A percentile compares a stretch with the other conserved stretches of the same genome.
Evolutionary conservation across 768 basidiomycete genomes (phyloP).

Genomic region (Mycena rosella): DNA sequence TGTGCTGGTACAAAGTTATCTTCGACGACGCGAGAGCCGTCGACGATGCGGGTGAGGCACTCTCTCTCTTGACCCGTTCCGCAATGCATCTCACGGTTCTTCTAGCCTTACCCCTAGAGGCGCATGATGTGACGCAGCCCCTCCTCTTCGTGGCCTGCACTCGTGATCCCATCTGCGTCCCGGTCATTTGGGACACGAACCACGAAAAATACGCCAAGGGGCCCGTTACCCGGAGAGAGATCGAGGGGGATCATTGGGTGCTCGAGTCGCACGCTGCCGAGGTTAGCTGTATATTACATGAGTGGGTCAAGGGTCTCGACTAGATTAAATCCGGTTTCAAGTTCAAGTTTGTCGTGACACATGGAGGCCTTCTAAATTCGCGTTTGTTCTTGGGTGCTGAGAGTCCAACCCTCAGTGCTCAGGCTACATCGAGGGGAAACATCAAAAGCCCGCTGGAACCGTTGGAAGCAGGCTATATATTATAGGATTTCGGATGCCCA

Average conservation of each 20-base stretch:
- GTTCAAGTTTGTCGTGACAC: too few relatives aligned
- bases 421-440: too few relatives aligned
- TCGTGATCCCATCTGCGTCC: not conserved
- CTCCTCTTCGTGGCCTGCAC: conserved; percentile 29
- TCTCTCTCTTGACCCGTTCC: too few relatives aligned
- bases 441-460: too few relatives aligned
- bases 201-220: conserved; percentile 5
- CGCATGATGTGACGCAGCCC: not conserved
- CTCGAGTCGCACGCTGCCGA: conserved; percentile 18
- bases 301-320: conserved; percentile 17
- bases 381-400: too few relatives aligned
- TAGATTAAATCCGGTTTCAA: too few relatives aligned
- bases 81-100: not conserved
- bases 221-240: conserved; percentile 14
- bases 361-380: too few relatives aligned
- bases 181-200: not conserved
- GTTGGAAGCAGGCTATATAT: too few relatives aligned
- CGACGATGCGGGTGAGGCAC: too few relatives aligned
- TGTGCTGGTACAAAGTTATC: conserved; percentile 51
- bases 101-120: not conserved
- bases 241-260: conserved; percentile 26
- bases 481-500: too few relatives aligned
- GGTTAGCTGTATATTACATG: conserved; percentile 7
- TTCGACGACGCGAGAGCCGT: conserved; percentile 53
- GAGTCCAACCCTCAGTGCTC: too few relatives aligned